Evolutionary conservation across 2,329 filamentous ascomycete genomes (phyloP), one percentile per base, ranked within the genome.

Genomic region (Lomentospora prolificans): DNA sequence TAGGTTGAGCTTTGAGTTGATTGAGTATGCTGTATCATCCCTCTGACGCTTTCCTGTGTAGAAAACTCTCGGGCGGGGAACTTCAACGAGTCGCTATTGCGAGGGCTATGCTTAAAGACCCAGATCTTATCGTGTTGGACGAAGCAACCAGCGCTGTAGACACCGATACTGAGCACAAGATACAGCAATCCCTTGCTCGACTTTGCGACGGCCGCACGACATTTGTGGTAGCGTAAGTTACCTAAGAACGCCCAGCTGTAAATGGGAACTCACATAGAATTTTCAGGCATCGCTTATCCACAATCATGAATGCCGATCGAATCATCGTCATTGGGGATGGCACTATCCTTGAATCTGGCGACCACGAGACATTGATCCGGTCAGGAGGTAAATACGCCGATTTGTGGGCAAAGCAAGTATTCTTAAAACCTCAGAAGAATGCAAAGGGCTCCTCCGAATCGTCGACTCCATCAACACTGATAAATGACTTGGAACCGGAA

Each of bases 131-230:
- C 8, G 76, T 92, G 39, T 76, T 92, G 1, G 88, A 92, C 60
- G 88, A 91, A 67, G 85, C 88, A 1, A 90, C 89, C 3, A 89
- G 86, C 36, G 84, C 87, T 5, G 84, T 92, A 57, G 84, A 89
- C 58, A 85, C 84, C 0, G 80, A 84, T 31, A 86, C 82, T 1
- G 84, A 87, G 66, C 79, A 82, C 56, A 79, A 82, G 60, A 86
- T 86, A 50, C 84, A 86, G 61, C 72, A 78, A 30, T 84, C 83
- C 0, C 76, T 87, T 55, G 72, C 71, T 57, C 73, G 72, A 52
- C 72, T 86, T 6, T 84, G 81, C 59, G 70, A 78, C 57, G 80
- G 77, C 2, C 79, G 83, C 24, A 87, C 84, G 1, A 86, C 82
- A 0, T 84, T 86, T 59, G 80, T 86, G 25, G 81, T 87, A 28